Evolutionary conservation across 2,329 filamentous ascomycete species (phyloP).

Genomic region (Emergomyces africanus): DNA sequence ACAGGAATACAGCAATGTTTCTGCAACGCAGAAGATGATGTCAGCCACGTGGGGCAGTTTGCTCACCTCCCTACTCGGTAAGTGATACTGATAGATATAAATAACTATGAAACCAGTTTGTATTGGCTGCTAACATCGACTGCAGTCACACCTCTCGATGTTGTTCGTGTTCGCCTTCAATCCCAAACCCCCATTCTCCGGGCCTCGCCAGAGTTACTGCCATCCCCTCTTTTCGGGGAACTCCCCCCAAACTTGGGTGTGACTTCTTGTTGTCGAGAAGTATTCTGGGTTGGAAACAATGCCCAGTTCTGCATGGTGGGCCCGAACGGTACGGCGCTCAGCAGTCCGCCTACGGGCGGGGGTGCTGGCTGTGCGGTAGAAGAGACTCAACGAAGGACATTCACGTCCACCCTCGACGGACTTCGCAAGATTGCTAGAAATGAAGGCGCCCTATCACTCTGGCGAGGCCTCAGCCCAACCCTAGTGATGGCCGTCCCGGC

Average conservation of each 20-base stretch:
- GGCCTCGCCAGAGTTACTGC: slow-evolving; percentile 29
- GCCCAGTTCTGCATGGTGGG: slow-evolving; percentile 69
- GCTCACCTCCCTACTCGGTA: slow-evolving; percentile 78
- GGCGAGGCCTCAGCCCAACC: slow-evolving; percentile 89
- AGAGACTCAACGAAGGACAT: slow-evolving; percentile 68
- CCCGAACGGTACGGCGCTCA: slow-evolving; percentile 15
- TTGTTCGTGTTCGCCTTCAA: slow-evolving; percentile 88
- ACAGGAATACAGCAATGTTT: slow-evolving; percentile 43
- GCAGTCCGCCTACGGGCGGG: slow-evolving; percentile 31
- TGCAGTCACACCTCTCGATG: slow-evolving; percentile 84
- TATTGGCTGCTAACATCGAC: neutral
- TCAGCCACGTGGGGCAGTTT: slow-evolving; percentile 86
- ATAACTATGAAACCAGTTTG: neutral
- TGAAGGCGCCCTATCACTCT: slow-evolving; percentile 74
- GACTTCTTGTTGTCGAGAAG: slow-evolving; percentile 88
- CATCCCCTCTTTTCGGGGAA: slow-evolving; percentile 47
- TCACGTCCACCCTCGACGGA: slow-evolving; percentile 84
- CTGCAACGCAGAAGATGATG: slow-evolving; percentile 81
- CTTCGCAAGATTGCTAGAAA: slow-evolving; percentile 89
- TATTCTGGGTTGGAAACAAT: slow-evolving; percentile 89
- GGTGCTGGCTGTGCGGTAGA: slow-evolving; percentile 69
- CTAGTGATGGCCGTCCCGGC: slow-evolving; percentile 86
- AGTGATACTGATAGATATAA: slow-evolving; percentile 15
- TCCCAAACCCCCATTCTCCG: slow-evolving; percentile 53
- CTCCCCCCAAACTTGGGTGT: slow-evolving; percentile 79